A percentile compares a stretch with the other conserved stretches of the same genome.
Evolutionary conservation across 2,329 filamentous ascomycete genomes (phyloP).

Genomic region (Aspergillus chevalieri): DNA sequence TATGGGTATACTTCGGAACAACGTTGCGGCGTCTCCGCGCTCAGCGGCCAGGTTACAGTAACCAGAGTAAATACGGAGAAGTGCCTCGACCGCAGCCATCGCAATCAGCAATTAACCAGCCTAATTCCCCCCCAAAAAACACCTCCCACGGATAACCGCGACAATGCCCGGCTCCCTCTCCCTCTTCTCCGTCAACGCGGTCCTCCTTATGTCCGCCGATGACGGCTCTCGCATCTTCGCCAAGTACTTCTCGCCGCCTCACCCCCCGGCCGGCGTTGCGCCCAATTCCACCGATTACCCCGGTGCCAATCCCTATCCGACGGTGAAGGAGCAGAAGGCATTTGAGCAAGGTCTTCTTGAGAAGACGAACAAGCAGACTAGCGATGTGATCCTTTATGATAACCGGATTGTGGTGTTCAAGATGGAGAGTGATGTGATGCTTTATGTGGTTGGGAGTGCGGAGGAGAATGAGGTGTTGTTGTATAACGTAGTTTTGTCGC

Average conservation of each 20-base stretch:
- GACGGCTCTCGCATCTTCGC: slow-evolving; percentile 87
- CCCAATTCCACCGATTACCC: slow-evolving; percentile 54
- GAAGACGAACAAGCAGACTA: slow-evolving; percentile 92
- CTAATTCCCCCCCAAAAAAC: background rate
- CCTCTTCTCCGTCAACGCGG: slow-evolving; percentile 69
- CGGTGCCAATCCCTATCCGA: slow-evolving; percentile 72
- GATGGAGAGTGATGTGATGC: slow-evolving; percentile 94
- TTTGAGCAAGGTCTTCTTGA: slow-evolving; percentile 95
- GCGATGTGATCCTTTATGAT: slow-evolving; percentile 96
- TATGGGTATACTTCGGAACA: slow-evolving; percentile 16
- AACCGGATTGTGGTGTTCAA: slow-evolving; percentile 96
- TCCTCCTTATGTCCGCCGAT: slow-evolving; percentile 74
- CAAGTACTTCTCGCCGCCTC: slow-evolving; percentile 80
- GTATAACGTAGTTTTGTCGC: slow-evolving; percentile 87
- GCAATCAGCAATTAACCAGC: slow-evolving; percentile 1
- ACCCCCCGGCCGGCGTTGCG: slow-evolving; percentile 55
- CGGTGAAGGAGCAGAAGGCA: slow-evolving; percentile 85
- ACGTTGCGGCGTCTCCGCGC: slow-evolving; percentile 14
- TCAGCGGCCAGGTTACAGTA: slow-evolving; percentile 10
- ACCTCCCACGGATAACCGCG: slow-evolving; percentile 5
- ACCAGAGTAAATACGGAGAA: slow-evolving; percentile 5
- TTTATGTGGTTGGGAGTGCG: slow-evolving; percentile 82
- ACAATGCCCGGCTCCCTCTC: slow-evolving; percentile 69
- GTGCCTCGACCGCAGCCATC: too few species aligned
- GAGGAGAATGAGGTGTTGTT: slow-evolving; percentile 97